phyloP scores from a whole-genome alignment of 1,284 basidiomycete genomes.

The Abortiporus biennis region DNA sequence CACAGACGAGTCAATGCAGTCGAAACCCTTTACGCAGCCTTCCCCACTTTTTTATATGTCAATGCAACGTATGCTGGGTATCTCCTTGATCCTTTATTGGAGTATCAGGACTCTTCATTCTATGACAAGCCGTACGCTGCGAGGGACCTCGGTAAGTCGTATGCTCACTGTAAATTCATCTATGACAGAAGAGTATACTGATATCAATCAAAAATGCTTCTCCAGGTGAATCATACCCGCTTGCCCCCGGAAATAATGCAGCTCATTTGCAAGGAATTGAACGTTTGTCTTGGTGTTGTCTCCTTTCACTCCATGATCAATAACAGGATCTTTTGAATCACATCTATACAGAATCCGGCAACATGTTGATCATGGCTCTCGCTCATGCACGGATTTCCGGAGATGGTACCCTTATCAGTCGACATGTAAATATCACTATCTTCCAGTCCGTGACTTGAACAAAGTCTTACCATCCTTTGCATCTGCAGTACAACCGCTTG shows the following conservation, averaged over 20 bases:
- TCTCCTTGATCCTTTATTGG: constrained; percentile 37
- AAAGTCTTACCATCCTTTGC: background rate
- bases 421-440: constrained; percentile 39
- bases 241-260: constrained; percentile 19
- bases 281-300: no score
- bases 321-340: no score
- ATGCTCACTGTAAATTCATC: no score
- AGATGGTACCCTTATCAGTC: constrained; percentile 43
- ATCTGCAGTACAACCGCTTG: constrained; percentile 42
- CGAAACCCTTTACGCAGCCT: constrained; percentile 38
- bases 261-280: constrained; percentile 20
- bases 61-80: constrained; percentile 32
- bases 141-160: constrained; percentile 33
- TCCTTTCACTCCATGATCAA: no score
- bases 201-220: no score
- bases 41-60: constrained; percentile 38
- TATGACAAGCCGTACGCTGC: constrained; percentile 28
- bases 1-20: constrained; percentile 35
- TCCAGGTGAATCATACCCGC: constrained; percentile 18
- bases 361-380: constrained; percentile 70
- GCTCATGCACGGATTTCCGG: constrained; percentile 58
- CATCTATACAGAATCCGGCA: constrained; percentile 49
- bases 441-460: background rate
- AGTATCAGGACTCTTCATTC: constrained; percentile 26
- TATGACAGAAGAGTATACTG: no score